Conservation (phyloP, 768 basidiomycete genomes). For the Hortiboletus campestris region DNA sequence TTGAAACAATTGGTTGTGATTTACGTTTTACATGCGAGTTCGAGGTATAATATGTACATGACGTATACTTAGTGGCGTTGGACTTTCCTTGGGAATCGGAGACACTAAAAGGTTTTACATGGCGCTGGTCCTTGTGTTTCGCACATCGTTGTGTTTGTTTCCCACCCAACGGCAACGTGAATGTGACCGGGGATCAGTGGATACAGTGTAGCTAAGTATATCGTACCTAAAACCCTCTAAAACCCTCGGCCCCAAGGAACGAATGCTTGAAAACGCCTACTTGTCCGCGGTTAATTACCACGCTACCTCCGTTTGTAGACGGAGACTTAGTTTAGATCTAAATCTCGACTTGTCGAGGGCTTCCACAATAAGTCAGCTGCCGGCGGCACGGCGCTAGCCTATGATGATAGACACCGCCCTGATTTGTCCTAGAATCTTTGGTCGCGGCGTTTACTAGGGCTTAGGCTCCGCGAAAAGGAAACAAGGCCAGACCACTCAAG, state of each 20-base stretch:
- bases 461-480: conserved; percentile 3
- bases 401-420: background rate
- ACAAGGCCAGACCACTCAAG: background rate
- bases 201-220: conserved; percentile 10
- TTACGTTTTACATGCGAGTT: conserved; percentile 17
- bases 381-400: background rate
- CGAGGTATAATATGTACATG: background rate
- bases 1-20: conserved; percentile 17
- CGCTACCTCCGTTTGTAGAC: conserved; percentile 22
- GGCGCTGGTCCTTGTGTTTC: background rate
- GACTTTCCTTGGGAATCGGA: conserved; percentile 1
- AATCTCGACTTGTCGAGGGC: conserved; percentile 22
- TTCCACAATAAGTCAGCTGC: conserved; percentile 4
- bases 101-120: background rate
- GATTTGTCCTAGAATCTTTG: conserved; percentile 17
- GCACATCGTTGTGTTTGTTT: conserved; percentile 3
- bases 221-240: conserved; percentile 9
- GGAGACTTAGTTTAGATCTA: conserved; percentile 11
- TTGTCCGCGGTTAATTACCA: conserved; percentile 22
- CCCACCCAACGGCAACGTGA: conserved; percentile 4
- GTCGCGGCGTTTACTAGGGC: conserved; percentile 12
- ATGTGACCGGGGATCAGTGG: background rate
- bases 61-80: background rate
- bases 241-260: conserved; percentile 31
- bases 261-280: background rate